phyloP scores from a whole-genome alignment of 2,329 filamentous ascomycete species.

The Colletotrichum somersetense region DNA sequence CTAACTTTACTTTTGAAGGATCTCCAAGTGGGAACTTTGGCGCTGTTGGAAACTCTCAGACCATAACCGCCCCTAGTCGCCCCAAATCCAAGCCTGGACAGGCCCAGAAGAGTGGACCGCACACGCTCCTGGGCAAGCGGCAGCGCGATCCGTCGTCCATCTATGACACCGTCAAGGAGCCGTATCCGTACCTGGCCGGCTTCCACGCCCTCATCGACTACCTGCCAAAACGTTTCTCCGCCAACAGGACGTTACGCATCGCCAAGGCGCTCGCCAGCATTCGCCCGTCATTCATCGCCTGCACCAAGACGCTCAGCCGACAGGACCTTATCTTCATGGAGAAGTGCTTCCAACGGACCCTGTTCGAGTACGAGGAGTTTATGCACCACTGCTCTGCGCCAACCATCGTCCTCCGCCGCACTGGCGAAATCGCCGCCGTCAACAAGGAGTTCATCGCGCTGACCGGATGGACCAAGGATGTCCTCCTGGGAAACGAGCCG shows the following conservation, averaged over 20 bases:
- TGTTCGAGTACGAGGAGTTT: slow-evolving; percentile 94
- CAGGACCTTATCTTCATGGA: slow-evolving; percentile 98
- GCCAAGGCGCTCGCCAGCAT: slow-evolving; percentile 90
- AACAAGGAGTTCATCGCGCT: slow-evolving; percentile 98
- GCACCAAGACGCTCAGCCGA: slow-evolving; percentile 86
- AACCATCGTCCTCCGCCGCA: slow-evolving; percentile 90
- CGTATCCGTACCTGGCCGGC: slow-evolving; percentile 89
- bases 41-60: slow-evolving; percentile 40
- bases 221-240: slow-evolving; percentile 81
- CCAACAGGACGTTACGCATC: slow-evolving; percentile 83
- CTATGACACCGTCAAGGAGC: slow-evolving; percentile 89
- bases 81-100: slow-evolving; percentile 60
- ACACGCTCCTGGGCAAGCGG: slow-evolving; percentile 69
- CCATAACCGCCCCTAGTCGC: slow-evolving; percentile 50
- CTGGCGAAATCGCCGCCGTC: slow-evolving; percentile 93
- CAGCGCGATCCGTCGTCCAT: slow-evolving; percentile 83
- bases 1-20: slow-evolving; percentile 65
- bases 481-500: slow-evolving; percentile 86
- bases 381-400: slow-evolving; percentile 90
- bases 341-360: slow-evolving; percentile 92
- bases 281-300: slow-evolving; percentile 92
- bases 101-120: slow-evolving; percentile 56
- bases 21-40: slow-evolving; percentile 57
- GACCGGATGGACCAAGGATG: slow-evolving; percentile 92
- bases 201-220: slow-evolving; percentile 91